Evolutionary conservation across 1,284 basidiomycete genomes (phyloP), one percentile per base, ranked within the genome.

Genomic region (Abortiporus biennis): DNA sequence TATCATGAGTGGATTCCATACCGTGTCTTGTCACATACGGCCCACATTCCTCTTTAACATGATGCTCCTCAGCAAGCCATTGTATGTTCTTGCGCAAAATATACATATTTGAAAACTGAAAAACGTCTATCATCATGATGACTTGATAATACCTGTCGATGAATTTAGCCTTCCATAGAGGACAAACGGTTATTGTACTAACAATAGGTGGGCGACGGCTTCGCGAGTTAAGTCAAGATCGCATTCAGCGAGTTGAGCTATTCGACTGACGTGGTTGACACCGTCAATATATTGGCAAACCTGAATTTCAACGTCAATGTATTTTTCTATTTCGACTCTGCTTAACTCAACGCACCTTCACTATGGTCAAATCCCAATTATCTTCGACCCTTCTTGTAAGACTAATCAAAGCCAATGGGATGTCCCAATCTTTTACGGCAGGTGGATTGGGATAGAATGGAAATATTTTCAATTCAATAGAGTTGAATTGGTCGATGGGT

Each of bases 91-190:
- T 87, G 37, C 85, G 80, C 25, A 95, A 71, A 0, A 89, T 90
- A 60, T 99, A 99, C 80, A 96, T 92, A 63, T 98, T 98, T n/a
- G 89, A 90, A 62, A 87, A 96, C 61, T 97, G 93, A 61, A 99
- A 99, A 39, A 97, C 89, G 65, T 99, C 94, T 42, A 93, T 84
- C 53, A 85, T 86, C 81, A 97, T 92, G 55, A 97, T 83, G 42
- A 95, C 93, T 67, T 95, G 91, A 59, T 98, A 97, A 58, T 91
- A 97, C 35, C 91, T 62, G 32, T 17, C 6, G 3, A n/a, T 22
- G 12, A 36, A 40, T 45, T 11, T 17, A 34, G 13, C 34, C 23
- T 31, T 30, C 22, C 20, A 29, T 5, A 41, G 11, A 25, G n/a
- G n/a, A n/a, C n/a, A n/a, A n/a, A n/a, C n/a, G n/a, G n/a, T n/a